A percentile compares a stretch with the other conserved stretches of the same genome.
Evolutionary conservation across 768 basidiomycete species (phyloP).

Genomic region (Dentipellis fragilis): DNA sequence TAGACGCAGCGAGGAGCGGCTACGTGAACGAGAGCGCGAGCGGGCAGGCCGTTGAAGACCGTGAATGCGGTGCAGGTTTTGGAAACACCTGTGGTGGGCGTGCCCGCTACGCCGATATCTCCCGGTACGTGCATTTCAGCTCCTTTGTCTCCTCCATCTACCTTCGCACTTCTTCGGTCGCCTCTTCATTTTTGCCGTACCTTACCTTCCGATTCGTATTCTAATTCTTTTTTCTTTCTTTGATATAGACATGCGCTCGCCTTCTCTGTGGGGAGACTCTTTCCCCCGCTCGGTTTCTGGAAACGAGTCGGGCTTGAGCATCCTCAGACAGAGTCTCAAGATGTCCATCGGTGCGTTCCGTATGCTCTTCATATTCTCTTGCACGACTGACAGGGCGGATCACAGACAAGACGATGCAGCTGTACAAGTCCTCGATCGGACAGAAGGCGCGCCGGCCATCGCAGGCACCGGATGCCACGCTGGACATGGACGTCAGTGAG

Average conservation of each 20-base stretch:
- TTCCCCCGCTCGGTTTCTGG: conserved; percentile 8
- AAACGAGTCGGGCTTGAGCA: conserved; percentile 31
- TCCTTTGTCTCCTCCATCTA: background rate
- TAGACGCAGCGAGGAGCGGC: background rate
- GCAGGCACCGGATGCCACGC: conserved; percentile 26
- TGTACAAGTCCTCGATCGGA: conserved; percentile 56
- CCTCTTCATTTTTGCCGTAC: background rate
- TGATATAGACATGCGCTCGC: conserved; percentile 10
- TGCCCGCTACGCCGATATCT: conserved; percentile 16
- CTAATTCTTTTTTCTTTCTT: background rate
- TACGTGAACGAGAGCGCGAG: conserved; percentile 24
- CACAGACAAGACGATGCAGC: conserved; percentile 55
- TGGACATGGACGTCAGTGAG: conserved; percentile 15
- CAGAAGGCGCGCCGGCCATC: conserved; percentile 24
- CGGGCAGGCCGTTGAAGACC: conserved; percentile 5
- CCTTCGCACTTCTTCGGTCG: background rate
- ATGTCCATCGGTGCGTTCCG: conserved; percentile 51
- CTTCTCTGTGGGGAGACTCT: conserved; percentile 3
- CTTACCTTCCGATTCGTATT: background rate
- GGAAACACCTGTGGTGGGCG: conserved; percentile 3
- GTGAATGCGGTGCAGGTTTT: background rate
- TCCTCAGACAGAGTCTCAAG: conserved; percentile 62
- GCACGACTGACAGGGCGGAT: background rate
- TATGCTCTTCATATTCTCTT: background rate
- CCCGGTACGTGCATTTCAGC: conserved; percentile 12